Conservation (phyloP, 148 eudicot genomes). For the Salicornia ramosissima region DNA sequence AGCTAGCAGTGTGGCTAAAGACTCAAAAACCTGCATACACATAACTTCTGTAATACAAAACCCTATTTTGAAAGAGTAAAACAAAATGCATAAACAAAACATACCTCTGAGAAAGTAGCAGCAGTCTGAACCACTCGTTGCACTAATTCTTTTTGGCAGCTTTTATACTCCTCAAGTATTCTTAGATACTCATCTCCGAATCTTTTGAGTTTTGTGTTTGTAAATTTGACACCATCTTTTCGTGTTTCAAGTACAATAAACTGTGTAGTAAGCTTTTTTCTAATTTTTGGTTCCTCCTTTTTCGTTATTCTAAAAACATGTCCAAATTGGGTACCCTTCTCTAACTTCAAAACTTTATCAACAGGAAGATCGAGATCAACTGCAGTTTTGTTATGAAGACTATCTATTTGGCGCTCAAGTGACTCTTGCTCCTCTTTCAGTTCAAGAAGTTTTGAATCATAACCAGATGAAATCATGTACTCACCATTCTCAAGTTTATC, state of each 20-base stretch:
- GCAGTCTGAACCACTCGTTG: conserved; percentile 75
- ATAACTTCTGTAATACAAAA: conserved; percentile 17
- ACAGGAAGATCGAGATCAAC: conserved; percentile 78
- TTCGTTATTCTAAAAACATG: conserved; percentile 97
- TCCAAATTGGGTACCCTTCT: conserved; percentile 96
- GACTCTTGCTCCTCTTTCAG: conserved; percentile 70
- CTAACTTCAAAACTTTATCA: conserved; percentile 81
- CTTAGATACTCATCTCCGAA: conserved; percentile 82
- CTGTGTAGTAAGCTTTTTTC: conserved; percentile 84
- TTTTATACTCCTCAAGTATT: conserved; percentile 74
- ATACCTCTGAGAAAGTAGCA: conserved; percentile 79
- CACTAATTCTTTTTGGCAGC: conserved; percentile 81
- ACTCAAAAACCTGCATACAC: conserved; percentile 71
- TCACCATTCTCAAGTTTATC: conserved; percentile 96
- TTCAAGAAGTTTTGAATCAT: conserved; percentile 61
- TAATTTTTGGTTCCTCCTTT: conserved; percentile 93
- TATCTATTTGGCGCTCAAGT: conserved; percentile 63
- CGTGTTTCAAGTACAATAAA: conserved; percentile 93
- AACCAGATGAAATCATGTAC: conserved; percentile 87
- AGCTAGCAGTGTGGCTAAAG: conserved; percentile 57
- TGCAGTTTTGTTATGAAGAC: conserved; percentile 68
- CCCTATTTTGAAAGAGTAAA: conserved; percentile 13
- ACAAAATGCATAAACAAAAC: conserved; percentile 6
- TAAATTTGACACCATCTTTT: conserved; percentile 95
- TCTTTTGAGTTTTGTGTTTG: conserved; percentile 80